These are phyloP conservation scores for Cornus suecica DNA, from an alignment of 148 eudicot genomes.

Conservation along the genomic window DNA sequence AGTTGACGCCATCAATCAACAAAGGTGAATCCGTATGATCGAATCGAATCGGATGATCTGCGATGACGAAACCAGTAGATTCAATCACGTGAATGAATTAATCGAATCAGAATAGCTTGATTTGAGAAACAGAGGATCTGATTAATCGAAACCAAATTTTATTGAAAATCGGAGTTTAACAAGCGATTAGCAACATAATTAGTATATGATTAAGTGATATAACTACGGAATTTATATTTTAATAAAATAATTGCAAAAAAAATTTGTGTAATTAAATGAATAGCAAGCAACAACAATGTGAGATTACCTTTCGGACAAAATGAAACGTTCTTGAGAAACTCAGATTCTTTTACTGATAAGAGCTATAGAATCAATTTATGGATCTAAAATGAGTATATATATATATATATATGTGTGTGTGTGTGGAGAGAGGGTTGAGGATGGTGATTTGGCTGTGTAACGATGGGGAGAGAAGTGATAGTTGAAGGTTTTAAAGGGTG, in stretches of 20 bases:
- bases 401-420: no score
- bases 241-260: neutral
- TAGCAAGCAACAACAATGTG: neutral
- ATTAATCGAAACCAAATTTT: neutral
- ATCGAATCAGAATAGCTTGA: neutral
- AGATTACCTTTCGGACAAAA: neutral
- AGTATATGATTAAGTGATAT: neutral
- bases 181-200: neutral
- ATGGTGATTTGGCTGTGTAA: neutral
- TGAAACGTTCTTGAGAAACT: neutral
- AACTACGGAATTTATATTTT: neutral
- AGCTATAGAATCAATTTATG: neutral
- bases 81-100: conserved; percentile 2
- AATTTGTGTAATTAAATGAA: neutral
- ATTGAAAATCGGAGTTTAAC: neutral
- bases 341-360: neutral
- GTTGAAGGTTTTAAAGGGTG: neutral
- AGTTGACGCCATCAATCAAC: conserved; percentile 31
- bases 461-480: conserved; percentile 1
- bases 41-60: neutral
- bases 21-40: conserved; percentile 10
- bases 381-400: neutral
- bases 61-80: conserved; percentile 14
- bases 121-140: neutral
- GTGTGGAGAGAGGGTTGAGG: conserved; percentile 6